These are phyloP conservation scores for Ceratocystis harringtonii DNA, from an alignment of 2,329 filamentous ascomycete species.

Conservation along the genomic window DNA sequence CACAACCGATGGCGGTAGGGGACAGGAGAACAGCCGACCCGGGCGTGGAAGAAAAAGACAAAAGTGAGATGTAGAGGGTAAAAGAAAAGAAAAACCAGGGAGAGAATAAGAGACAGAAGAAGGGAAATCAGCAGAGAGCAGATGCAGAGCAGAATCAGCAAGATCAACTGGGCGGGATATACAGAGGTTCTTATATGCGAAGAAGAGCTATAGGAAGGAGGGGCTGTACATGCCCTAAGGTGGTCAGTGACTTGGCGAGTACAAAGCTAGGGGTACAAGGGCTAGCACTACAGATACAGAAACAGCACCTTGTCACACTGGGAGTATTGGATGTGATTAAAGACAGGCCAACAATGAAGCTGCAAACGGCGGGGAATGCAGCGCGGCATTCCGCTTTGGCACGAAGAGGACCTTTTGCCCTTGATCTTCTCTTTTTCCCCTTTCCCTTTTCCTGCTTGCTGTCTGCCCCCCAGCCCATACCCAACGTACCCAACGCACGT, in stretches of 20 bases:
- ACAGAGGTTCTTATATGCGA: slow-evolving; percentile 17
- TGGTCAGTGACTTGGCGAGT: not conserved
- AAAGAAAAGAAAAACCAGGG: not conserved
- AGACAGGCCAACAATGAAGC: not conserved
- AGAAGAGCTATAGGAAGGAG: not conserved
- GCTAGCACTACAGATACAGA: not conserved
- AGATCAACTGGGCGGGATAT: not conserved
- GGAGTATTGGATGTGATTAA: not conserved
- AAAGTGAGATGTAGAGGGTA: too few relatives aligned
- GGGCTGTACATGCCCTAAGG: not conserved
- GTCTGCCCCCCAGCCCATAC: not conserved
- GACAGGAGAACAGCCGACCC: not conserved
- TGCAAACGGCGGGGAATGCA: not conserved
- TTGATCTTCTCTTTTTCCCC: not conserved
- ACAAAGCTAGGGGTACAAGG: not conserved
- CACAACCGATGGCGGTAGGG: not conserved
- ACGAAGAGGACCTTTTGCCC: not conserved
- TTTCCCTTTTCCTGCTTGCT: not conserved
- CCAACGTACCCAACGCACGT: too few relatives aligned
- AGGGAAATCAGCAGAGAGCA: slow-evolving; percentile 8
- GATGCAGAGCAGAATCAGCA: slow-evolving; percentile 8
- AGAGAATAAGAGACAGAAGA: not conserved
- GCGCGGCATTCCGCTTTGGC: not conserved
- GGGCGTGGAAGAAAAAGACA: too few relatives aligned
- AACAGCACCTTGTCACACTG: not conserved